These are phyloP conservation scores for Erodium maritimum DNA, from an alignment of 345 rosid genomes.

Conservation along the genomic window DNA sequence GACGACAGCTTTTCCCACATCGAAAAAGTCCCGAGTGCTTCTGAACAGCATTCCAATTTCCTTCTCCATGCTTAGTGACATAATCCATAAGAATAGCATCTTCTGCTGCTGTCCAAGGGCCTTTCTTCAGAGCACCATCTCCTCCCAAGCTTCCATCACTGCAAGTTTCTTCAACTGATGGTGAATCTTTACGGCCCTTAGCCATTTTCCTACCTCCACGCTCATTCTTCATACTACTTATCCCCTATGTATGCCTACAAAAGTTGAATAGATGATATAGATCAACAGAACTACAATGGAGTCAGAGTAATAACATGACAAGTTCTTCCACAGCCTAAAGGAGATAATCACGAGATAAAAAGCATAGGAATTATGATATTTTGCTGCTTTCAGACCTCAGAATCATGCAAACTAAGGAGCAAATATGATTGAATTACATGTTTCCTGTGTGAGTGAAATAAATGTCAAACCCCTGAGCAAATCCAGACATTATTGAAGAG, in stretches of 20 bases:
- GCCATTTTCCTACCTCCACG: background rate
- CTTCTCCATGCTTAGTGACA: constrained; percentile 19
- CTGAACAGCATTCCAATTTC: constrained; percentile 23
- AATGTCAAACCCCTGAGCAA: background rate
- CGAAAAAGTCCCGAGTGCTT: constrained; percentile 15
- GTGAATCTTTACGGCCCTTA: background rate
- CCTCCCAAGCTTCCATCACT: constrained; percentile 3
- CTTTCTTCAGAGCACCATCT: constrained; percentile 15
- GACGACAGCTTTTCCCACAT: constrained; percentile 24
- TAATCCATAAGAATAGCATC: constrained; percentile 17
- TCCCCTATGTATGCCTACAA: background rate
- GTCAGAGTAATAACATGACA: background rate
- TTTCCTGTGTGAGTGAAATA: background rate
- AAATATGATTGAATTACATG: background rate
- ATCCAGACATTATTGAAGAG: background rate
- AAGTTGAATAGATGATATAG: no score
- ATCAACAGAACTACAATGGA: background rate
- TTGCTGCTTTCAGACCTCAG: no score
- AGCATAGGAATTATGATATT: no score
- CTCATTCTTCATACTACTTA: background rate
- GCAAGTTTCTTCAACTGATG: background rate
- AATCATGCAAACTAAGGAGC: no score
- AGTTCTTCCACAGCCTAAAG: background rate
- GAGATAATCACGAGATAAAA: no score
- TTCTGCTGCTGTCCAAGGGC: constrained; percentile 21